Percentiles rank a stretch among this genome's conserved stretches.
Evolutionary conservation across 345 rosid species (phyloP).

Genomic region (Eucalyptus coolabah): DNA sequence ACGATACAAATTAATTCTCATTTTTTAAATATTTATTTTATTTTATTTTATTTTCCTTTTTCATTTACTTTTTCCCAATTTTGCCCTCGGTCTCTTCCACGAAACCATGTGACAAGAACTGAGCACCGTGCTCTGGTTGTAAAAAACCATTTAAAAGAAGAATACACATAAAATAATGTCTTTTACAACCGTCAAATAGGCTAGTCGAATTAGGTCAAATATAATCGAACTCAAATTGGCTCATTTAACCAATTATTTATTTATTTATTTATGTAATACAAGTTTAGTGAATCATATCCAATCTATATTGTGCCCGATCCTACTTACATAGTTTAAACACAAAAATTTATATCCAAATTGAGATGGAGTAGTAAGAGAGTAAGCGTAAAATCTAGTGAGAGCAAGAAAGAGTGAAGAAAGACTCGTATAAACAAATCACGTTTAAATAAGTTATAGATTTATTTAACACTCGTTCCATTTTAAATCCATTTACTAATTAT

Average conservation of each 20-base stretch:
- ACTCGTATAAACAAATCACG: rapidly evolving
- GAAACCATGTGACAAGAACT: not conserved
- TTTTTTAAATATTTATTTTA: not conserved
- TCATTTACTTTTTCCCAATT: not conserved
- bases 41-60: not conserved
- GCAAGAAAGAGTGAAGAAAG: too few relatives aligned
- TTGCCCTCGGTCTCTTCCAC: not conserved
- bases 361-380: not conserved
- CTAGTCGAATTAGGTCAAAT: rapidly evolving
- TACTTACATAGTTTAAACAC: too few relatives aligned
- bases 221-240: not conserved
- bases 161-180: not conserved
- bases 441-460: too few relatives aligned
- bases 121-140: not conserved
- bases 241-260: too few relatives aligned
- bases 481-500: too few relatives aligned
- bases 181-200: not conserved
- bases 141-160: not conserved
- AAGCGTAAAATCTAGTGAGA: not conserved
- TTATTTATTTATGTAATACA: not conserved
- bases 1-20: not conserved
- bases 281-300: not conserved
- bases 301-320: rapidly evolving
- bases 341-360: rapidly evolving
- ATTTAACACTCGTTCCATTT: not conserved